These are phyloP conservation scores for Saccharomyces mikatae DNA, from an alignment of 805 yeast genomes.

Conservation along the genomic window DNA sequence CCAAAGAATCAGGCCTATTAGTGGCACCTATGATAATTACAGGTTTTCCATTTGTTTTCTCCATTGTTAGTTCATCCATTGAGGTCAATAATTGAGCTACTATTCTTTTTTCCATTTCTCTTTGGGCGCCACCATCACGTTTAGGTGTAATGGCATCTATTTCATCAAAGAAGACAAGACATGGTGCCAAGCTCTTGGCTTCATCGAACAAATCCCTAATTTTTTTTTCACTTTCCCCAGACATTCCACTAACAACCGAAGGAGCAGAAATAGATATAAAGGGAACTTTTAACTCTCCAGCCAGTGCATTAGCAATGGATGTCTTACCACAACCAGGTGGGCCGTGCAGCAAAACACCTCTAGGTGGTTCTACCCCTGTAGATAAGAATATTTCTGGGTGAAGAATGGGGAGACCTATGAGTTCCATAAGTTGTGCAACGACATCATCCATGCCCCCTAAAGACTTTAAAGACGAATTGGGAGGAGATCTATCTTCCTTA, in stretches of 20 bases:
- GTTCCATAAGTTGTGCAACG: slow-evolving; percentile 79
- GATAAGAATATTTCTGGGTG: slow-evolving; percentile 87
- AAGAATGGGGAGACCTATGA: slow-evolving; percentile 82
- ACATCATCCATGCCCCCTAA: slow-evolving; percentile 86
- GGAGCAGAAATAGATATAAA: slow-evolving; percentile 90
- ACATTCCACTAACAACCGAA: slow-evolving; percentile 94
- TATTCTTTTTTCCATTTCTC: slow-evolving; percentile 96
- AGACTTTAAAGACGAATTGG: slow-evolving; percentile 56
- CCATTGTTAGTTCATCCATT: slow-evolving; percentile 85
- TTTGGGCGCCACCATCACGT: slow-evolving; percentile 86
- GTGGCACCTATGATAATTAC: slow-evolving; percentile 95
- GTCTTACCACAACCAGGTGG: slow-evolving; percentile 99
- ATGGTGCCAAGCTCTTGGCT: slow-evolving; percentile 84
- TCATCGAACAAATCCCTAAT: slow-evolving; percentile 89
- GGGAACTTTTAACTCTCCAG: slow-evolving; percentile 90
- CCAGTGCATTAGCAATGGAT: slow-evolving; percentile 89
- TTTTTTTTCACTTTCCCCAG: slow-evolving; percentile 96
- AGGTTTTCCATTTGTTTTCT: slow-evolving; percentile 85
- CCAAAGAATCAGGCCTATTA: slow-evolving; percentile 90
- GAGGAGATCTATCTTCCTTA: slow-evolving; percentile 57
- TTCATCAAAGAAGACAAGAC: slow-evolving; percentile 88
- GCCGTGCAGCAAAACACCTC: slow-evolving; percentile 90
- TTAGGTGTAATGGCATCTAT: slow-evolving; percentile 98
- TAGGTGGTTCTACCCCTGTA: slow-evolving; percentile 91
- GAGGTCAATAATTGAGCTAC: slow-evolving; percentile 92